phyloP scores from a whole-genome alignment of 768 basidiomycete species.

The Lyophyllum shimeji region DNA sequence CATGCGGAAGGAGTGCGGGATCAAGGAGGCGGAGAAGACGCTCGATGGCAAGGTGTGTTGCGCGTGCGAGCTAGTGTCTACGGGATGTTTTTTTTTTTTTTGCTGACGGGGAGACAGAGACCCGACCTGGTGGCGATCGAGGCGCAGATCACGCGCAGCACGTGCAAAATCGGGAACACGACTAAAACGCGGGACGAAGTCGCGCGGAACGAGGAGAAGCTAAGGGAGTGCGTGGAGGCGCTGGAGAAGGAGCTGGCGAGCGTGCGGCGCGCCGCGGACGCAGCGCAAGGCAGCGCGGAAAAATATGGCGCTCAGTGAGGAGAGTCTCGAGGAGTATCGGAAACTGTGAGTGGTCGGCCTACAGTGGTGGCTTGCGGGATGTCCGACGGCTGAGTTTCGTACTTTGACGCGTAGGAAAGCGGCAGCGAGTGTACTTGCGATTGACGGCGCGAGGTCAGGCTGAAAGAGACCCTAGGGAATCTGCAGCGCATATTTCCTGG shows the following conservation, averaged over 20 bases:
- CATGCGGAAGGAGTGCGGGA: constrained; percentile 80
- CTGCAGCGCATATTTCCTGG: constrained; percentile 91
- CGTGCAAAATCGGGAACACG: constrained; percentile 76
- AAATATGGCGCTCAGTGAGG: constrained; percentile 78
- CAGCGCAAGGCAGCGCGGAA: constrained; percentile 69
- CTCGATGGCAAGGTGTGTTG: constrained; percentile 87
- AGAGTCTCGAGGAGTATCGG: constrained; percentile 86
- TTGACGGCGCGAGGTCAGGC: constrained; percentile 86
- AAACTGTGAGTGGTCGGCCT: constrained; percentile 57
- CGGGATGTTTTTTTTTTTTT: too few relatives aligned
- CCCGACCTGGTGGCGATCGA: constrained; percentile 84
- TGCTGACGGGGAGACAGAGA: too few relatives aligned
- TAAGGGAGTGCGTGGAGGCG: constrained; percentile 48
- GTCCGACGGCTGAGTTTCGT: too few relatives aligned
- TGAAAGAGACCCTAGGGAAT: constrained; percentile 77
- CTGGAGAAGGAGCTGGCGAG: constrained; percentile 65
- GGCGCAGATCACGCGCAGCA: constrained; percentile 84
- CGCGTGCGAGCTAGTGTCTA: constrained; percentile 7
- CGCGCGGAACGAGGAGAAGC: constrained; percentile 45
- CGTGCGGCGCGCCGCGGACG: constrained; percentile 69
- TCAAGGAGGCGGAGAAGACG: constrained; percentile 90
- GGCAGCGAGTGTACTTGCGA: constrained; percentile 72
- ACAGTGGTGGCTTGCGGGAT: too few relatives aligned
- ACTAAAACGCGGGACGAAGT: constrained; percentile 63
- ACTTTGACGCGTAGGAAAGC: constrained; percentile 86